These are phyloP conservation scores for Solanum chacoense DNA, from an alignment of 305 asterid species.

Conservation along the genomic window DNA sequence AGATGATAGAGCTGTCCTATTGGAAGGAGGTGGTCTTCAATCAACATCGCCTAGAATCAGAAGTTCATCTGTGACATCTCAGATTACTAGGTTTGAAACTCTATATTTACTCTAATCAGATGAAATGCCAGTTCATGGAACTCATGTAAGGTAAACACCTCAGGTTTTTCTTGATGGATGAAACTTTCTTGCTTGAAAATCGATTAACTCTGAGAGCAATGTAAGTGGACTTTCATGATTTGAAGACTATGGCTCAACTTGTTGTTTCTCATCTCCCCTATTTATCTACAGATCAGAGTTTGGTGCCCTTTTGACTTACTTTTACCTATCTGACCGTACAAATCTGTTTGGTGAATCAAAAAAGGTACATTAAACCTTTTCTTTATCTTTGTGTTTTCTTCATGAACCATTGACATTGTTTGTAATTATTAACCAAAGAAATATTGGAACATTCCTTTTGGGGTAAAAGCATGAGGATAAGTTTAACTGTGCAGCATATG, in stretches of 20 bases:
- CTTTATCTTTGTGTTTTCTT: background rate
- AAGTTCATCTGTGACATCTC: conserved; percentile 51
- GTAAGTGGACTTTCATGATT: conserved; percentile 31
- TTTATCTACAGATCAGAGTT: conserved; percentile 58
- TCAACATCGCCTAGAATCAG: conserved; percentile 42
- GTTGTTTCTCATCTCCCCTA: background rate
- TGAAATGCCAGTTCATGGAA: background rate
- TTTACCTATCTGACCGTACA: conserved; percentile 78
- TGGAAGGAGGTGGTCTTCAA: conserved; percentile 75
- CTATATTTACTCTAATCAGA: background rate
- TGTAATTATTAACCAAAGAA: background rate
- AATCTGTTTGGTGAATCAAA: conserved; percentile 70
- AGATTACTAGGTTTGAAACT: conserved; percentile 37
- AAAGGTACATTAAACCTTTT: conserved; percentile 34
- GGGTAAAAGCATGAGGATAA: background rate
- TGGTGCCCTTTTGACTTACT: conserved; percentile 70
- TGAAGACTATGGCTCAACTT: background rate
- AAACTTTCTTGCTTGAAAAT: conserved; percentile 66
- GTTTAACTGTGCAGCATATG: background rate
- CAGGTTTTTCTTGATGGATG: conserved; percentile 77
- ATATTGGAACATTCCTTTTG: background rate
- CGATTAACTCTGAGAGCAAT: conserved; percentile 74
- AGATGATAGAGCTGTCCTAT: conserved; percentile 61
- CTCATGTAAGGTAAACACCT: background rate
- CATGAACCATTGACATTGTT: background rate